Evolutionary conservation across 2,329 filamentous ascomycete genomes (phyloP).

Genomic region (Colletotrichum sp.): DNA sequence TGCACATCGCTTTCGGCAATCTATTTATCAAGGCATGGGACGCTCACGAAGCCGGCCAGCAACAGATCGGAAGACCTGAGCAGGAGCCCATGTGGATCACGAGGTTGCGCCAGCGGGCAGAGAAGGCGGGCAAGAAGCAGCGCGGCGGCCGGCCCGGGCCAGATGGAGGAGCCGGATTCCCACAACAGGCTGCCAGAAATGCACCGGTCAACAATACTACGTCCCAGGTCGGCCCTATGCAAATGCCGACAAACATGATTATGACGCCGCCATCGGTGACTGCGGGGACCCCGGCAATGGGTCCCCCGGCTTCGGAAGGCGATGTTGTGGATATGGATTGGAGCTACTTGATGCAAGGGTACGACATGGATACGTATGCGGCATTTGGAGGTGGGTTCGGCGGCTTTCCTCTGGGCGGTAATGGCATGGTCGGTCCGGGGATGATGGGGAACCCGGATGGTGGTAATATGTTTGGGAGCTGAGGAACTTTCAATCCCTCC

Average conservation of each 20-base stretch:
- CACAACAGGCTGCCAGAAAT: constrained; percentile 28
- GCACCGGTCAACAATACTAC: constrained; percentile 26
- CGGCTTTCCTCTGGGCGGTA: constrained; percentile 19
- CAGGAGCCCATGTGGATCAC: constrained; percentile 52
- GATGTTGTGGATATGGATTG: constrained; percentile 51
- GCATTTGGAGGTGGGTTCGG: constrained; percentile 30
- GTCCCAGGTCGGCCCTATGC: constrained; percentile 24
- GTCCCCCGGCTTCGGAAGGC: constrained; percentile 28
- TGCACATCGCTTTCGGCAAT: constrained; percentile 62
- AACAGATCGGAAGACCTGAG: constrained; percentile 46
- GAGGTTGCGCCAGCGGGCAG: constrained; percentile 49
- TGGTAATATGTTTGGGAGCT: constrained; percentile 18
- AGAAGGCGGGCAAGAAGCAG: constrained; percentile 33
- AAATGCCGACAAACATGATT: constrained; percentile 32
- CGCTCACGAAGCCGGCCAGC: constrained; percentile 54
- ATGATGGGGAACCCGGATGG: constrained; percentile 25
- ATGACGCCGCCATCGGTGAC: constrained; percentile 34
- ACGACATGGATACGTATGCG: constrained; percentile 36
- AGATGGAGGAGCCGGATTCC: not conserved
- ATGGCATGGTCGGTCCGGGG: constrained; percentile 22
- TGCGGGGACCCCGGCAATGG: constrained; percentile 21
- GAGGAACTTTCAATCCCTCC: not conserved
- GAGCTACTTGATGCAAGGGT: constrained; percentile 51
- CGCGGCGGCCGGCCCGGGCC: not conserved
- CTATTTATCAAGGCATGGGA: constrained; percentile 70